Evolutionary conservation across 805 yeast species (phyloP).

Genomic region (Myxozyma neotropica): DNA sequence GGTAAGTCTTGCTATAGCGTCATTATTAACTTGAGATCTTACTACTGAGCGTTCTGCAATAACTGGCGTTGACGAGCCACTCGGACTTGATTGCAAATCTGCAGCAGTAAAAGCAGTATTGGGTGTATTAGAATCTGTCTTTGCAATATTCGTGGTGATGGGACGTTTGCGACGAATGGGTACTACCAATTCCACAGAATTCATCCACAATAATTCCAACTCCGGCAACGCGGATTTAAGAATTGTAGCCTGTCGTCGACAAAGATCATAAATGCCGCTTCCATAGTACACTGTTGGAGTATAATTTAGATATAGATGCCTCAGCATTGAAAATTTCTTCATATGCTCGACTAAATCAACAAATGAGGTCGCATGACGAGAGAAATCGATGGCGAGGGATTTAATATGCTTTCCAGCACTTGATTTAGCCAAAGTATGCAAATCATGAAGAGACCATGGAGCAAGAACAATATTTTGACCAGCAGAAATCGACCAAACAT

Average conservation of each 20-base stretch:
- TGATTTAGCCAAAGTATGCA: conserved; percentile 15
- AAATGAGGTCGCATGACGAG: conserved; percentile 18
- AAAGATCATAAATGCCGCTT: conserved; percentile 26
- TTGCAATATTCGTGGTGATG: background rate
- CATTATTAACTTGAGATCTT: background rate
- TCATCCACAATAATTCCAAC: conserved; percentile 29
- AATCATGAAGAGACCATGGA: conserved; percentile 24
- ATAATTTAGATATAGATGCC: conserved; percentile 23
- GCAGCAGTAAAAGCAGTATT: background rate
- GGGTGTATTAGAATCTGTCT: background rate
- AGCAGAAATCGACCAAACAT: conserved; percentile 27
- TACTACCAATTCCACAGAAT: conserved; percentile 25
- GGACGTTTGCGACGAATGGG: conserved; percentile 18
- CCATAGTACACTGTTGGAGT: conserved; percentile 32
- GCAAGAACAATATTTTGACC: conserved; percentile 24
- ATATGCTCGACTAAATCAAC: conserved; percentile 16
- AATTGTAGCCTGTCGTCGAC: conserved; percentile 23
- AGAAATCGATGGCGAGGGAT: conserved; percentile 28
- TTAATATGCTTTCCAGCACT: conserved; percentile 6
- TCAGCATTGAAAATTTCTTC: conserved; percentile 6
- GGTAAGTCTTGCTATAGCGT: background rate
- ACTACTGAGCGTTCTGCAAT: background rate
- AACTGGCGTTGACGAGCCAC: background rate
- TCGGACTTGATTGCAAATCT: background rate
- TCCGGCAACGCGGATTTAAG: conserved; percentile 20